phyloP scores from a whole-genome alignment of 371 early-diverging fungal genomes.

The Umbelopsis sp. region DNA sequence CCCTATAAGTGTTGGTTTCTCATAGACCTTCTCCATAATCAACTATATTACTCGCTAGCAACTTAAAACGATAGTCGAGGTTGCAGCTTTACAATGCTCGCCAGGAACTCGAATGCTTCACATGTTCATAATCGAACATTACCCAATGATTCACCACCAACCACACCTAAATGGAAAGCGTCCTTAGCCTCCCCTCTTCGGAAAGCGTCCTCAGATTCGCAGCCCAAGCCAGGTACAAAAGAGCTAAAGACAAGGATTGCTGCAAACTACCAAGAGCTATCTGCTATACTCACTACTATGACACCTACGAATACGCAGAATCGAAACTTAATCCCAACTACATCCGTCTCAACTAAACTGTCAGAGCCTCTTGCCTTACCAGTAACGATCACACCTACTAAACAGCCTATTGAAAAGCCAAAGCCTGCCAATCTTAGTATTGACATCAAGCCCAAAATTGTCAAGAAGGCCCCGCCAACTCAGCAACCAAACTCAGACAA shows the following conservation, averaged over 20 bases:
- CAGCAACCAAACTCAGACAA: background rate
- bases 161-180: conserved; percentile 11
- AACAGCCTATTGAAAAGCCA: background rate
- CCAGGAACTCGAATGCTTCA: conserved; percentile 6
- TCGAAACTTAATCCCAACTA: conserved; percentile 14
- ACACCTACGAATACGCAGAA: background rate
- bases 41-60: background rate
- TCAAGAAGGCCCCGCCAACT: background rate
- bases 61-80: background rate
- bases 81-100: conserved; percentile 15
- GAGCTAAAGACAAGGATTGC: conserved; percentile 13
- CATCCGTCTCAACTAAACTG: conserved; percentile 4
- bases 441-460: background rate
- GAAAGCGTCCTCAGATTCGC: conserved; percentile 4
- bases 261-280: conserved; percentile 15
- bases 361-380: background rate
- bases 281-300: conserved; percentile 13
- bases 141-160: conserved; percentile 4
- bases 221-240: background rate
- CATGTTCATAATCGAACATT: conserved; percentile 13
- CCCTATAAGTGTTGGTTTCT: too few species aligned
- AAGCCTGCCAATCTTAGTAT: background rate
- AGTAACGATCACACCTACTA: background rate
- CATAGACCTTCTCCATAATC: background rate
- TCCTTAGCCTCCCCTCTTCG: conserved; percentile 15